These are phyloP conservation scores for Crithidia expoeki DNA, from an alignment of 208 protist genomes.

Conservation along the genomic window DNA sequence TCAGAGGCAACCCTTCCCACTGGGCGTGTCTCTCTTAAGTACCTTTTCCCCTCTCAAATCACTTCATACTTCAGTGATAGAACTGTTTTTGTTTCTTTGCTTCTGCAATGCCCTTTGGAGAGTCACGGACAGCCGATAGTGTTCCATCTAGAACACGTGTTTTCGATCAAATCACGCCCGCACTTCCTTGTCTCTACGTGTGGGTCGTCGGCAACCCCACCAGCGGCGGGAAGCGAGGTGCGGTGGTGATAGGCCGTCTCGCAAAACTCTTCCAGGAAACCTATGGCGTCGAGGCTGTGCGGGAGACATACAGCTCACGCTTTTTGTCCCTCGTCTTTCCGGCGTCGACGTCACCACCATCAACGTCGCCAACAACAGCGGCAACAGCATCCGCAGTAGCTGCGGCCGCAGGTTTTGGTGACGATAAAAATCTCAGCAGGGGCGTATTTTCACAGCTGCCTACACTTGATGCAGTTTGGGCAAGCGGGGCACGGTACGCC, in stretches of 20 bases:
- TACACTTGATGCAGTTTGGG: conserved; percentile 10
- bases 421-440: neutral
- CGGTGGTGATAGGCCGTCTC: conserved; percentile 15
- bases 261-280: conserved; percentile 16
- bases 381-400: neutral
- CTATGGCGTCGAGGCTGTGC: conserved; percentile 10
- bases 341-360: neutral
- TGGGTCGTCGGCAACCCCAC: conserved; percentile 72
- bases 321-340: conserved; percentile 12
- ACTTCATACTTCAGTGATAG: neutral
- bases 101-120: no score
- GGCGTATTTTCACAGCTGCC: neutral
- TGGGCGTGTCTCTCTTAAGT: no score
- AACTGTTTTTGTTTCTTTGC: neutral
- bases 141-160: neutral
- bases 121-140: no score
- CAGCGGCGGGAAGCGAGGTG: conserved; percentile 48
- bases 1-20: no score
- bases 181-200: conserved; percentile 16
- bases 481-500: conserved; percentile 4
- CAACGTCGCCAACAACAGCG: neutral
- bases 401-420: neutral
- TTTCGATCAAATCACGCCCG: no score
- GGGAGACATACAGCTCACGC: conserved; percentile 17
- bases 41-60: neutral